Base-by-base conservation (phyloP, 2,329 filamentous ascomycete species). In the Rhexocercosporidium sp. region DNA sequence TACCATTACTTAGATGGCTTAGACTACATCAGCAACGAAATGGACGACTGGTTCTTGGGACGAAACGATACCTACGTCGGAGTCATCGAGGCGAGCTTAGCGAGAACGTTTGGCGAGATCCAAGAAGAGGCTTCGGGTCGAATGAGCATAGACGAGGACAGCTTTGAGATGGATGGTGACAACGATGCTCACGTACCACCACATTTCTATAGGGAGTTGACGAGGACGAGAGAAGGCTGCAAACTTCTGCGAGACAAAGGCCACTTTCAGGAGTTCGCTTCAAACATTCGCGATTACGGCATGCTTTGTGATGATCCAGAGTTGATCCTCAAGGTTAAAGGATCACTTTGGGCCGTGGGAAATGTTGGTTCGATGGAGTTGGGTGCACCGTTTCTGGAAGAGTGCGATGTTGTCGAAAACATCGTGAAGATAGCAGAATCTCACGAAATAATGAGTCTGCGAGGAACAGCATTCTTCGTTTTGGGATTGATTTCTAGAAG, bases 41-140 rank as follows among this genome's bases (percentile, higher is more conserved):
- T 99, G 96, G 96, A 99, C 73, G 96, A 99, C 80, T 99, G 96
- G 96, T 99, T 98, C 77, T 84, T 99, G 34, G 96, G 96, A 16
- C 90, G 96, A 53, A 99, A 99, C 76, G 95, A 99, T 78, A 91
- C 90, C n/a, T 99, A 99, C 73, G 96, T 99, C 60, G 87, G 89
- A 44, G 87, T 98, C 47, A 95, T 99, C 47, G 96, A 99, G 79
- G 96, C 96, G n/a, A 97, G 94, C 64, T 85, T 99, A 61, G 93
- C 94, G 37, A 90, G 93, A 68, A 91, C 94, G 0, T 94, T 97
- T 76, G 78, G 85, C 71, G 72, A 84, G 78, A 73, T 79, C 77
- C 70, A 74, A 82, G 83, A 75, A 83, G 77, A 78, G 22, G 64
- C 69, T 14, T 75, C 77, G 22, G 69, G 71, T 62, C 73, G 75